These are phyloP conservation scores for Apiospora saccharicola DNA, from an alignment of 2,329 filamentous ascomycete species.

Conservation along the genomic window DNA sequence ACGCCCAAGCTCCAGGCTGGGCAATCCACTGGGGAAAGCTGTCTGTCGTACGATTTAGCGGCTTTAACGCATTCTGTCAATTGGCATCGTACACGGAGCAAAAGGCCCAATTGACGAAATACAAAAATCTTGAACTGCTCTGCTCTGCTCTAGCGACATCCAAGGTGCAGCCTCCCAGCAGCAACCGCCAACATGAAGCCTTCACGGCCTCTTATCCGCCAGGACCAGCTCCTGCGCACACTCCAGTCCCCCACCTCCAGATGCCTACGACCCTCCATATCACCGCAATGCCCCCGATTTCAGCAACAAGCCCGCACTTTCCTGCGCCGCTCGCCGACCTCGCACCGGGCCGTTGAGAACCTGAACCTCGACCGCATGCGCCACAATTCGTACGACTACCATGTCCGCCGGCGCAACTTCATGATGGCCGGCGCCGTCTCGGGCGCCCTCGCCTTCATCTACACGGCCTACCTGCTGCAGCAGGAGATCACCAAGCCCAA, in stretches of 20 bases:
- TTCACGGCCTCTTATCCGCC: slow-evolving; percentile 25
- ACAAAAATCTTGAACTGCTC: not conserved
- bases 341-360: slow-evolving; percentile 52
- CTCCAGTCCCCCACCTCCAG: slow-evolving; percentile 23
- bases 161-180: not conserved
- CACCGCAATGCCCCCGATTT: slow-evolving; percentile 26
- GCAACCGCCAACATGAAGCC: slow-evolving; percentile 26
- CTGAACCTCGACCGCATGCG: slow-evolving; percentile 59
- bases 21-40: not conserved
- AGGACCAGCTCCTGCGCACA: slow-evolving; percentile 25
- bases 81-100: not conserved
- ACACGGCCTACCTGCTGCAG: slow-evolving; percentile 51
- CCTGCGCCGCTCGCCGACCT: slow-evolving; percentile 36
- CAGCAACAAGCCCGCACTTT: slow-evolving; percentile 45
- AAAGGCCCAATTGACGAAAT: not conserved
- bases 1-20: slow-evolving; percentile 9
- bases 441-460: slow-evolving; percentile 57
- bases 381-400: slow-evolving; percentile 55
- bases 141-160: not conserved
- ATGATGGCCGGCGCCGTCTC: slow-evolving; percentile 58
- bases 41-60: slow-evolving; percentile 1
- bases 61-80: not conserved
- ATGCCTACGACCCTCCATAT: slow-evolving; percentile 23
- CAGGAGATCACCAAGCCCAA: slow-evolving; percentile 47
- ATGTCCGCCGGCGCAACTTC: slow-evolving; percentile 59